Evolutionary conservation across 2,329 filamentous ascomycete genomes (phyloP), one percentile per base, ranked within the genome.

Genomic region (Beauveria sp.): DNA sequence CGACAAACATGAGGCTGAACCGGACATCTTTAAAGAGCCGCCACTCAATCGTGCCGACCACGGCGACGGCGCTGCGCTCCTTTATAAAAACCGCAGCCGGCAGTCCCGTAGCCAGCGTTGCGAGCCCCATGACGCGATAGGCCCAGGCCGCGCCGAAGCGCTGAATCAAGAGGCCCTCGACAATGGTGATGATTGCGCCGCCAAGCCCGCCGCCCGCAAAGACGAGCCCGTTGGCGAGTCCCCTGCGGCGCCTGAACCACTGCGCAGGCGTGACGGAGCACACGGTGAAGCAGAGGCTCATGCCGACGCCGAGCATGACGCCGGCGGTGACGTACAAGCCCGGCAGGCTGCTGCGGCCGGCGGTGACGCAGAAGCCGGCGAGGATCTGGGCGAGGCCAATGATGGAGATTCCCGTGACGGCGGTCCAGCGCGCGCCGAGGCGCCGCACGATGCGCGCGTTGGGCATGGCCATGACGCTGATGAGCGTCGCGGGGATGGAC

Each of bases 1-100:
- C 76, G 5, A 80, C 63, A 65, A 84, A 83, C 46, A 85, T 69
- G 14, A 77, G 67, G n/a, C 72, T 62, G 68, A 85, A 85, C 2
- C 73, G 73, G n/a, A 76, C 56, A 63, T 82, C 73, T 14, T 73
- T 74, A 67, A 84, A 81, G 2, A 84, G 70, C 16, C 70, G 70
- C 79, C 77, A 79, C 61, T 82, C 79, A 20, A 82, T 67, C 56
- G 77, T 75, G 1, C 69, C 70, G 0, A 70, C 68, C 2, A 70
- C 73, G 10, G 50, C 41, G 4, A 78, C 70, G 0, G 62, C 64
- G 1, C 70, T 70, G 12, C 63, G 50, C 51, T 65, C 64, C 37
- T 52, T 62, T n/a, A 65, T 61, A 22, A 63, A 50, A 4, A 62
- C 50, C 5, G 61, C 51, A 2, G 59, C 55, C 0, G 64, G 63